Conservation (phyloP, 176 grass and related monocot genomes). For the barley (Hordeum vulgare) region MorexV3_pseudomolecules_assembly NC_058518.1:427278297-427278796, state of each 20-base stretch:
- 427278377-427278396: constrained; percentile 84
- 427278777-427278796: not conserved
- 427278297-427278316: not conserved
- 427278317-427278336: constrained; percentile 62
- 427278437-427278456: not conserved
- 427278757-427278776: not conserved
- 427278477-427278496: not conserved
- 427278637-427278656: not conserved
- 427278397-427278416: constrained; percentile 80
- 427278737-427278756: not conserved
- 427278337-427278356: constrained; percentile 63
- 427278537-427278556: not conserved
- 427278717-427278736: not conserved
- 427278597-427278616: not conserved
- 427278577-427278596: not conserved
- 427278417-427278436: constrained; percentile 29
- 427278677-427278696: constrained; percentile 7
- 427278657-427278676: not conserved
- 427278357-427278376: constrained; percentile 74
- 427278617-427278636: not conserved
- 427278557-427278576: not conserved
- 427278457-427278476: not conserved
- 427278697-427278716: not conserved
- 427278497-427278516: not conserved
- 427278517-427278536: not conserved